A percentile compares a stretch with the other conserved stretches of the same genome.
Evolutionary conservation across 108 stramenopile genomes (phyloP).

Genomic region (Craspedostauros australis): DNA sequence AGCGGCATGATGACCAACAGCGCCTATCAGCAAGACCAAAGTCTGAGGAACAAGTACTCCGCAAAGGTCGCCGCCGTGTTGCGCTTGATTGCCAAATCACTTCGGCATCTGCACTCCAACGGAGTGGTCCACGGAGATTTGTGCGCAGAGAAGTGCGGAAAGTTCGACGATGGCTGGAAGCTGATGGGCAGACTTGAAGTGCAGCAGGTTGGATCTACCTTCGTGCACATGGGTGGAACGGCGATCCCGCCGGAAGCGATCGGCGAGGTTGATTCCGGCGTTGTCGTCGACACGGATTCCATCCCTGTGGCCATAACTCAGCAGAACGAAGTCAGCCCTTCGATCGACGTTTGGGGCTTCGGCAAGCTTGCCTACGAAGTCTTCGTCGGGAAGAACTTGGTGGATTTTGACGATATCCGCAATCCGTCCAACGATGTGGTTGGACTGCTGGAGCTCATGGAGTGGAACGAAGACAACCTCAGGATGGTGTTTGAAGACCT

Average conservation of each 20-base stretch:
- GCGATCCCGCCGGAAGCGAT: conserved; percentile 70
- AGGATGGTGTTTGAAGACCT: conserved; percentile 25
- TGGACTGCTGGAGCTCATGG: conserved; percentile 26
- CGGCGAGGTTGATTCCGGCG: conserved; percentile 2
- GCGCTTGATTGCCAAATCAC: conserved; percentile 49
- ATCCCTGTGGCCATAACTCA: conserved; percentile 15
- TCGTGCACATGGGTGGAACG: too few relatives aligned
- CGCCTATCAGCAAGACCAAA: conserved; percentile 32
- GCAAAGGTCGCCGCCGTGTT: conserved; percentile 53
- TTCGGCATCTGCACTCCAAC: conserved; percentile 48
- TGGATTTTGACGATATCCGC: conserved; percentile 30
- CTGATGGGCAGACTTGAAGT: conserved; percentile 43
- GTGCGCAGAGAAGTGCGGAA: conserved; percentile 46
- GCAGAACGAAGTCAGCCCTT: conserved; percentile 22
- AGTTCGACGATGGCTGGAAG: conserved; percentile 72
- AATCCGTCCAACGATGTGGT: conserved; percentile 16
- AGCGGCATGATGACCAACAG: conserved; percentile 56
- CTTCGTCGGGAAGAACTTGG: conserved; percentile 62
- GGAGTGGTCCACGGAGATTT: conserved; percentile 69
- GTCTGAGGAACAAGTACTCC: conserved; percentile 45
- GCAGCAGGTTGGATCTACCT: conserved; percentile 32
- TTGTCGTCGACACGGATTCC: conserved; percentile 13
- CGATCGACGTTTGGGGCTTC: conserved; percentile 75
- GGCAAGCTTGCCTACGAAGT: conserved; percentile 76
- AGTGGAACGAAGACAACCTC: conserved; percentile 38